Conservation (phyloP, 2,329 filamentous ascomycete genomes). For the Fusarium camptoceras region DNA sequence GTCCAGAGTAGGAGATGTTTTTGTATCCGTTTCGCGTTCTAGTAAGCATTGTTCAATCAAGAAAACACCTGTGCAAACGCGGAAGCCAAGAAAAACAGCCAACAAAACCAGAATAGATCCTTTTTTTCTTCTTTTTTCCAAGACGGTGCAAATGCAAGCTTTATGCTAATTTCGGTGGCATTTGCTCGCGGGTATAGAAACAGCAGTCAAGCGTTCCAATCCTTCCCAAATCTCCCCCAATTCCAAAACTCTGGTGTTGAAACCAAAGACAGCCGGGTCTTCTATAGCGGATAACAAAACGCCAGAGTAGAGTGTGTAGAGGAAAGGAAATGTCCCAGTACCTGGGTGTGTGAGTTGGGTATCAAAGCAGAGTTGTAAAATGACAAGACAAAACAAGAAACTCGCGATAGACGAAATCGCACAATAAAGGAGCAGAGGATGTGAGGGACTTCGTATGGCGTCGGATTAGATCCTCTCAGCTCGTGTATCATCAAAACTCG, state of each 20-base stretch:
- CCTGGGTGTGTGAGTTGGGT: conserved; percentile 33
- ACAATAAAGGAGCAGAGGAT: conserved; percentile 51
- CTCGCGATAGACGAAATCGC: conserved; percentile 14
- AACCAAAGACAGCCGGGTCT: conserved; percentile 33
- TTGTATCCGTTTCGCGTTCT: conserved; percentile 43
- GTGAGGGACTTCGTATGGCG: conserved; percentile 36
- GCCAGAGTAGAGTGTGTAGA: conserved; percentile 37
- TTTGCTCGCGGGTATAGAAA: conserved; percentile 40
- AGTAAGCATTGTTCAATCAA: conserved; percentile 35
- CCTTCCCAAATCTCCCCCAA: conserved; percentile 27
- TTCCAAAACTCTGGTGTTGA: conserved; percentile 27
- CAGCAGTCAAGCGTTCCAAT: conserved; percentile 37
- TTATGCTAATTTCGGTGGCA: conserved; percentile 37
- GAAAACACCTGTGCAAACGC: conserved; percentile 38
- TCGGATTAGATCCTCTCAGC: conserved; percentile 55
- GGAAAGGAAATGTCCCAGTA: conserved; percentile 36
- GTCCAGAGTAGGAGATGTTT: conserved; percentile 39
- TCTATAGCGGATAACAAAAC: conserved; percentile 33
- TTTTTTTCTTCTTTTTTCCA: conserved; percentile 38
- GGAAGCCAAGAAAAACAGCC: conserved; percentile 36
- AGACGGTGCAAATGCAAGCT: conserved; percentile 38
- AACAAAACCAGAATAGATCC: conserved; percentile 35
- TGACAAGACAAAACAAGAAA: conserved; percentile 38
- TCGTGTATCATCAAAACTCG: conserved; percentile 57
- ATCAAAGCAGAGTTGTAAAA: conserved; percentile 44